A percentile compares a stretch with the other conserved stretches of the same genome.
Conservation (phyloP, 2,329 filamentous ascomycete genomes). For the Claviceps fusiformis region DNA sequence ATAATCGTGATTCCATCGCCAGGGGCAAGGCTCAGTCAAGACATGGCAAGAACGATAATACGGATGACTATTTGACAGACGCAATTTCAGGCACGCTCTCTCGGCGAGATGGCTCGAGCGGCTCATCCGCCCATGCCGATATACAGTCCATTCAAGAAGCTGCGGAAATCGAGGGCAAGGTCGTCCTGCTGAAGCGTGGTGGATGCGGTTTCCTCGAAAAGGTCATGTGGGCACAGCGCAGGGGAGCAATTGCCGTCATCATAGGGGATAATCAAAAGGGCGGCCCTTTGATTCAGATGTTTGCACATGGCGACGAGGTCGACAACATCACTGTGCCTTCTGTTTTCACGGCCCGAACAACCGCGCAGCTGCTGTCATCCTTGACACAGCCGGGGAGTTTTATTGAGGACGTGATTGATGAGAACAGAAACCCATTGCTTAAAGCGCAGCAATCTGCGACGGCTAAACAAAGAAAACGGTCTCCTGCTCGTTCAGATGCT, state of each 20-base stretch:
- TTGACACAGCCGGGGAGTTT: conserved; percentile 61
- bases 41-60: conserved; percentile 50
- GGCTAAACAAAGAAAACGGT: conserved; percentile 18
- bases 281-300: conserved; percentile 89
- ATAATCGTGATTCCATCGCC: conserved; percentile 12
- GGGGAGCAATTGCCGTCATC: conserved; percentile 79
- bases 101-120: conserved; percentile 22
- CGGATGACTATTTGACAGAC: conserved; percentile 70
- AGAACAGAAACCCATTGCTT: conserved; percentile 42
- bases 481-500: conserved; percentile 16
- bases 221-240: conserved; percentile 88
- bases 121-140: conserved; percentile 54
- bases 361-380: conserved; percentile 81
- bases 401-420: conserved; percentile 45
- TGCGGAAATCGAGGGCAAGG: conserved; percentile 84
- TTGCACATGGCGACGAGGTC: conserved; percentile 79
- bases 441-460: conserved; percentile 38
- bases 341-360: conserved; percentile 88
- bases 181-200: conserved; percentile 80
- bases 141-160: conserved; percentile 85
- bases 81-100: conserved; percentile 18
- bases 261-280: conserved; percentile 88
- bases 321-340: conserved; percentile 91
- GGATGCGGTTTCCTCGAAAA: conserved; percentile 96
- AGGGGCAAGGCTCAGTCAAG: conserved; percentile 5